Evolutionary conservation across 2,329 filamentous ascomycete genomes (phyloP).

Genomic region (Paecilomyces variotii): DNA sequence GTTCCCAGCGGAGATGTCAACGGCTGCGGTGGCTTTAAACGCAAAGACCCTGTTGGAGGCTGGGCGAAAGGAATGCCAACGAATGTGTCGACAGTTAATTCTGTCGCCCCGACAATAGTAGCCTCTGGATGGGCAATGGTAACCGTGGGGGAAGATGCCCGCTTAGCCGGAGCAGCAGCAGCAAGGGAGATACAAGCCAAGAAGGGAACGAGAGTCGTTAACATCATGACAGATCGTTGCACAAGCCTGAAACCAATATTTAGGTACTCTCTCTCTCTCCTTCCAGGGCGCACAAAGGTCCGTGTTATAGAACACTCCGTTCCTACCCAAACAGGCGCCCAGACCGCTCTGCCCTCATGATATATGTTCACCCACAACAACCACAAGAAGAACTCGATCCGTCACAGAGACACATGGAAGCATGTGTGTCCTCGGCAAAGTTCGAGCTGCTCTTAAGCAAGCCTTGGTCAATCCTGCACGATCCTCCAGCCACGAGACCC

Average conservation of each 20-base stretch:
- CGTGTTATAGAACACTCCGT: background rate
- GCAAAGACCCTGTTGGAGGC: constrained; percentile 56
- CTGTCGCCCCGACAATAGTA: constrained; percentile 39
- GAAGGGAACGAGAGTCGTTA: background rate
- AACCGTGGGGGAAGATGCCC: background rate
- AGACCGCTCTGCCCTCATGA: background rate
- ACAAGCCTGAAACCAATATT: background rate
- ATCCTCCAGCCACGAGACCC: background rate
- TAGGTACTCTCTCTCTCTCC: background rate
- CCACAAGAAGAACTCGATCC: background rate
- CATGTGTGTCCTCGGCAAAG: background rate
- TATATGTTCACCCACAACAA: background rate
- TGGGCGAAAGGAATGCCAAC: constrained; percentile 69
- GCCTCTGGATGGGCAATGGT: constrained; percentile 28
- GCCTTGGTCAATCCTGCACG: background rate
- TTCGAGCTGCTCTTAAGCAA: background rate
- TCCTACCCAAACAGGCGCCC: background rate
- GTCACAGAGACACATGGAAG: background rate
- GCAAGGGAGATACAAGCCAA: background rate
- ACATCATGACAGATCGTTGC: background rate
- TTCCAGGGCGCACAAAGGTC: background rate
- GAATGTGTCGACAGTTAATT: constrained; percentile 55
- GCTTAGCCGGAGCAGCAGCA: background rate
- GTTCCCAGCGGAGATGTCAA: constrained; percentile 52
- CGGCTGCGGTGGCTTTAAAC: constrained; percentile 60